These are phyloP conservation scores for Aspergillus nanangensis DNA, from an alignment of 495 filamentous ascomycete species.

Conservation along the genomic window DNA sequence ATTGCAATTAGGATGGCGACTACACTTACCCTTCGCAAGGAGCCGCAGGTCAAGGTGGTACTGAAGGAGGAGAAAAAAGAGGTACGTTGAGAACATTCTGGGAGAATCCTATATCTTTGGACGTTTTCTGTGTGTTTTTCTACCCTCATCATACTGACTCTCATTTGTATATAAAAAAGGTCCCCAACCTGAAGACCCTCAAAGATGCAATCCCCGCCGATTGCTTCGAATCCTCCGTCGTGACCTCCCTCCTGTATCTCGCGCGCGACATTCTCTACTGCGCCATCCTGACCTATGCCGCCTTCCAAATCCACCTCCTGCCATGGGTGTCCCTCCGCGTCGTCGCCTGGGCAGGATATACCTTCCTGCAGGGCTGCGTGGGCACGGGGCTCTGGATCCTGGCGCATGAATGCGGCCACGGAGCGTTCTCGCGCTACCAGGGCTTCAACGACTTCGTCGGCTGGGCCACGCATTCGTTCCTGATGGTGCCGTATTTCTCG, in stretches of 20 bases:
- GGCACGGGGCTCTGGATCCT: constrained; percentile 81
- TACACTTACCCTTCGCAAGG: too few species aligned
- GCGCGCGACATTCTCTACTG: constrained; percentile 63
- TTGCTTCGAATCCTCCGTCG: constrained; percentile 70
- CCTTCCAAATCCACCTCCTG: constrained; percentile 19
- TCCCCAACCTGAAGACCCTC: constrained; percentile 71
- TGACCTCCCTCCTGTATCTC: constrained; percentile 61
- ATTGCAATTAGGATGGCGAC: too few species aligned
- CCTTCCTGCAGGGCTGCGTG: constrained; percentile 70
- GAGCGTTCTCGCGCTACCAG: constrained; percentile 61
- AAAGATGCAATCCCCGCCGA: constrained; percentile 76
- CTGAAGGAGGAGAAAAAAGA: too few species aligned
- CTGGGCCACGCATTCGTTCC: constrained; percentile 59
- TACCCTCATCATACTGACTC: background rate
- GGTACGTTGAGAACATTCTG: too few species aligned
- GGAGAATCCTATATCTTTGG: too few species aligned
- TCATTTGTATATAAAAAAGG: constrained; percentile 10
- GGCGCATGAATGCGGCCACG: constrained; percentile 84
- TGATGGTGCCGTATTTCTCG: constrained; percentile 70
- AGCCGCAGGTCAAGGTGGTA: too few species aligned
- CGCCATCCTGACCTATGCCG: constrained; percentile 57
- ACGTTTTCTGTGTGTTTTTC: background rate
- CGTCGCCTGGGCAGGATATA: constrained; percentile 63
- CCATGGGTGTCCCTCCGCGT: constrained; percentile 44
- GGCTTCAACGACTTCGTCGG: constrained; percentile 63